Percentiles rank a stretch among this genome's conserved stretches.
Evolutionary conservation across 495 filamentous ascomycete species (phyloP).

Genomic region (Penicillium herquei): DNA sequence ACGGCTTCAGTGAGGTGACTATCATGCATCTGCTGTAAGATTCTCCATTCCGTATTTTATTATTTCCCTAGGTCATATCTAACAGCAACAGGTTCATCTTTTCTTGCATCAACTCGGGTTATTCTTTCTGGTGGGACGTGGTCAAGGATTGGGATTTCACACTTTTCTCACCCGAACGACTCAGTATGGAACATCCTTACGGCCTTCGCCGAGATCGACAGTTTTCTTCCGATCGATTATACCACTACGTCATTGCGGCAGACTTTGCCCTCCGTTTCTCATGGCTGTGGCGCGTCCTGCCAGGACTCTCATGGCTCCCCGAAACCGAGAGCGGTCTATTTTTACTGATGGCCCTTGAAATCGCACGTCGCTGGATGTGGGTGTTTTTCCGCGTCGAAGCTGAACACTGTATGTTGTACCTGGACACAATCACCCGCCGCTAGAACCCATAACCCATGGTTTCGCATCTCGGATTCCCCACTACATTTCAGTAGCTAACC

Average conservation of each 20-base stretch:
- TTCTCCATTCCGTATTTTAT: background rate
- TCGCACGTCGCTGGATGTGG: conserved; percentile 91
- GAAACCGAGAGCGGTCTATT: conserved; percentile 87
- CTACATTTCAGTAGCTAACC: conserved; percentile 18
- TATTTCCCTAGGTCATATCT: background rate
- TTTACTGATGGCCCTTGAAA: conserved; percentile 80
- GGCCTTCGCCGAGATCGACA: conserved; percentile 72
- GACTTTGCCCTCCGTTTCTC: conserved; percentile 84
- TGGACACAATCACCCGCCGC: background rate
- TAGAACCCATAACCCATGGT: background rate
- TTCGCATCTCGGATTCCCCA: conserved; percentile 40
- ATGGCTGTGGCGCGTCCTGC: conserved; percentile 81
- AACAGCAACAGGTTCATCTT: conserved; percentile 48
- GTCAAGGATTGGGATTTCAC: conserved; percentile 95
- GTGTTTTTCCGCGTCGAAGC: conserved; percentile 93
- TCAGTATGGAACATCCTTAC: conserved; percentile 63
- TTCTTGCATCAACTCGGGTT: conserved; percentile 77
- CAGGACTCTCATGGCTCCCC: conserved; percentile 75
- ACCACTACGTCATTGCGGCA: conserved; percentile 77
- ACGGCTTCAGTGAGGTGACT: conserved; percentile 55
- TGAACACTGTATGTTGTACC: conserved; percentile 67
- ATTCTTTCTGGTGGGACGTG: conserved; percentile 98
- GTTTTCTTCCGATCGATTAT: conserved; percentile 66
- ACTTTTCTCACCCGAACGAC: conserved; percentile 59
- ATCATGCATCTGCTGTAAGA: conserved; percentile 56